phyloP scores from a whole-genome alignment of 2,329 filamentous ascomycete species.

The Seiridium cupressi region DNA sequence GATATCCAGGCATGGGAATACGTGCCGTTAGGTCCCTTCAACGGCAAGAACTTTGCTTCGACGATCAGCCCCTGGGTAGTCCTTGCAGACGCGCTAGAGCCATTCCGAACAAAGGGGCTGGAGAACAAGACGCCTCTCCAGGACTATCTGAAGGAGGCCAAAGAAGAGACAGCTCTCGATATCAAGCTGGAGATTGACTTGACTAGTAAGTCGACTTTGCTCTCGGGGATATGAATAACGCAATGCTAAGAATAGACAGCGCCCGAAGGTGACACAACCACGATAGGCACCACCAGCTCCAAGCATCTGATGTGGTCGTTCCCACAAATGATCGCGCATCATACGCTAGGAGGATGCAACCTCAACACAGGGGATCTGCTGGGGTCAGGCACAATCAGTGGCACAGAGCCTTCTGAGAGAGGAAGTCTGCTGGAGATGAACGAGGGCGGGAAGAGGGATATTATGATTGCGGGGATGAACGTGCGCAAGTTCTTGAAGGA shows the following conservation, averaged over 20 bases:
- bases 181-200: conserved; percentile 69
- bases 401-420: conserved; percentile 32
- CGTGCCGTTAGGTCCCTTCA: conserved; percentile 78
- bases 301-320: conserved; percentile 78
- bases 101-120: conserved; percentile 31
- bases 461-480: conserved; percentile 38
- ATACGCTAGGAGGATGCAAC: conserved; percentile 73
- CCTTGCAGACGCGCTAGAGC: conserved; percentile 71
- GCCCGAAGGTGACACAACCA: conserved; percentile 48
- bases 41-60: conserved; percentile 79
- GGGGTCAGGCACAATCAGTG: conserved; percentile 73
- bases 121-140: conserved; percentile 33
- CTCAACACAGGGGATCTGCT: conserved; percentile 73
- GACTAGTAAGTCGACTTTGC: conserved; percentile 39
- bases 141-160: conserved; percentile 56
- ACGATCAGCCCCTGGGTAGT: conserved; percentile 80
- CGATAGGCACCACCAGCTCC: conserved; percentile 59
- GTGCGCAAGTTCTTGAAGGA: conserved; percentile 43
- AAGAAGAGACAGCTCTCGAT: conserved; percentile 60
- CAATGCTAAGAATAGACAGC: conserved; percentile 22
- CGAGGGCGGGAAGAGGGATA: conserved; percentile 41
- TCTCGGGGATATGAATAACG: conserved; percentile 5
- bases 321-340: conserved; percentile 79
- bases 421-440: conserved; percentile 46
- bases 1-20: conserved; percentile 87